Percentiles rank a stretch among this genome's conserved stretches.
phyloP scores from a whole-genome alignment of 2,329 filamentous ascomycete species.

The Podosphaera fusca region DNA sequence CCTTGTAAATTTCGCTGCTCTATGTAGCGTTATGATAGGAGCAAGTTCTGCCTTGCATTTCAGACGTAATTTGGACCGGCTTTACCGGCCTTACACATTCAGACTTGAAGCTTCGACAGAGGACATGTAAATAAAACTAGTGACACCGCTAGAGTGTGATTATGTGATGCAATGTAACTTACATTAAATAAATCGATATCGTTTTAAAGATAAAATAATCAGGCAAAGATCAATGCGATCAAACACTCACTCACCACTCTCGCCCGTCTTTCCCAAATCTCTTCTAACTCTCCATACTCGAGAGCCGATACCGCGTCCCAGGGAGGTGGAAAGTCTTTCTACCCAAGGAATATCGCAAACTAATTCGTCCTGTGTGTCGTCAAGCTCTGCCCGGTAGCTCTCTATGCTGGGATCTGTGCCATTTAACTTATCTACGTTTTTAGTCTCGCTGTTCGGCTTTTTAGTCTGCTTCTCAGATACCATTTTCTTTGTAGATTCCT shows the following conservation, averaged over 20 bases:
- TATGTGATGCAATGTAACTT: too few species aligned
- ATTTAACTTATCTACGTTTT: neutral
- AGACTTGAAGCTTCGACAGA: too few species aligned
- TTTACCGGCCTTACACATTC: too few species aligned
- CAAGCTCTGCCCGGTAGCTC: neutral
- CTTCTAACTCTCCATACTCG: conserved; percentile 40
- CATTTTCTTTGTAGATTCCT: conserved; percentile 27
- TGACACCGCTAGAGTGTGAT: too few species aligned
- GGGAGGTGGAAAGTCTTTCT: conserved; percentile 29
- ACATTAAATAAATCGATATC: too few species aligned
- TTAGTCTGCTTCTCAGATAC: conserved; percentile 7
- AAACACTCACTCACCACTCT: conserved; percentile 3
- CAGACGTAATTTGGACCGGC: too few species aligned
- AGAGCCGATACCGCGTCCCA: conserved; percentile 33
- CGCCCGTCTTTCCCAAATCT: conserved; percentile 26
- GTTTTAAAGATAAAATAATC: too few species aligned
- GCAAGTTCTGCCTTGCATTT: too few species aligned
- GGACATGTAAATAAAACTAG: too few species aligned
- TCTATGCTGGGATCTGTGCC: neutral
- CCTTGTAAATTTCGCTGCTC: too few species aligned
- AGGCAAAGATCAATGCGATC: too few species aligned
- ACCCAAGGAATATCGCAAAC: conserved; percentile 30
- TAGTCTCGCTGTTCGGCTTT: conserved; percentile 4
- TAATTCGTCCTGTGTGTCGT: conserved; percentile 2
- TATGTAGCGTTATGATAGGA: too few species aligned